Evolutionary conservation across 176 grass and related monocot genomes (phyloP).

Genomic region (Lolium multiflorum): DNA sequence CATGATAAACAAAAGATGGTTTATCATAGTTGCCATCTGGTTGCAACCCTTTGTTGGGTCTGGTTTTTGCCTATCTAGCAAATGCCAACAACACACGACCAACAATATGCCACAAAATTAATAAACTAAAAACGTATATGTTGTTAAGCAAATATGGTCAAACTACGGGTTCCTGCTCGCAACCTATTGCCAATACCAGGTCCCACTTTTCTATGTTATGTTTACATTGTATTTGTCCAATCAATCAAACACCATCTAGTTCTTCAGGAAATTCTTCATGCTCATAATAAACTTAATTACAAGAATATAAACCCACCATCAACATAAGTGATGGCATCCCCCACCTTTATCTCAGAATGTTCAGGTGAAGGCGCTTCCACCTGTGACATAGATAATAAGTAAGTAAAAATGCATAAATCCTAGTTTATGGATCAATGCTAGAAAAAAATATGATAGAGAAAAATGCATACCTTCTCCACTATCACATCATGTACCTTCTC

Average conservation of each 20-base stretch:
- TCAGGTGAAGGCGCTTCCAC: background rate
- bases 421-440: background rate
- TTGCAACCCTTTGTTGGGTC: no score
- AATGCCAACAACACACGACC: no score
- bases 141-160: no score
- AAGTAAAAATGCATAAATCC: background rate
- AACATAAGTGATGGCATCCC: constrained; percentile 30
- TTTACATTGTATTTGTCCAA: background rate
- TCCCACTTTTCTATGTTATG: no score
- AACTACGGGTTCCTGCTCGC: no score
- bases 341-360: constrained; percentile 17
- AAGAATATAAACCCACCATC: constrained; percentile 17
- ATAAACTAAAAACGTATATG: no score
- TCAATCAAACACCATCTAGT: background rate
- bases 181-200: no score
- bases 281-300: background rate
- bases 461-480: background rate
- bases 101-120: no score
- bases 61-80: no score
- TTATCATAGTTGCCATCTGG: no score
- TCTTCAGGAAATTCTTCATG: no score
- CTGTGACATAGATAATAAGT: background rate
- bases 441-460: background rate
- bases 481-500: constrained; percentile 35
- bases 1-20: no score